Evolutionary conservation across 208 protist species (phyloP), one percentile per base, ranked within the genome.

Genomic region (Trypanosoma avium): DNA sequence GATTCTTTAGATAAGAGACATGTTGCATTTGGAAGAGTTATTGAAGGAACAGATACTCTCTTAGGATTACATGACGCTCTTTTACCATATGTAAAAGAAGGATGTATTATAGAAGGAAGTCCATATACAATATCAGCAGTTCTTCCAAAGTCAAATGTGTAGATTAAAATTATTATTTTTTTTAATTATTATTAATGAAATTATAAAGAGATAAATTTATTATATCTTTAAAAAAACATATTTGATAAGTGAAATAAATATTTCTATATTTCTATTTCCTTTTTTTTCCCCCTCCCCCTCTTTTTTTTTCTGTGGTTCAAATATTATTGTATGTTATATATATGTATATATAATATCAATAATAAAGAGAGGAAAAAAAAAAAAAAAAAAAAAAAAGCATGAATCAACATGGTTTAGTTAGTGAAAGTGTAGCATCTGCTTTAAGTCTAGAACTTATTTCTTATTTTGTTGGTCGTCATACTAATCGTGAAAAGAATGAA

Each of bases 1-100:
- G 82, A 83, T n/a, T 79, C 87, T 60, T 48, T 95, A 26, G 81
- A 89, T 57, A 77, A 74, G 46, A 82, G 82, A 10, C 78, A 95
- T 46, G 61, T 85, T 9, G 86, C 77, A 27, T 91, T 95, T 67
- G 89, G 76, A 12, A 75, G 80, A 29, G 75, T 95, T 27, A 70
- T 82, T 3, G 79, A 81, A 36, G 84, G 84, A 0, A 52, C 88
- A 8, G 82, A 84, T 35, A 43, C 65, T 4, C 26, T 95, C 24
- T 22, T 72, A 12, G 33, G 10, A 6, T 33, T 94, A 40, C 61
- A 60, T 22, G 72, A 77, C 7, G 60, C 65, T 22, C 58, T 94
- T 29, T 22, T 66, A 0, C 60, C 69, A 1, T 91, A 82, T 69
- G 59, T 77, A 42, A 74, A 73, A 10, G 73, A 77, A 21, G 73